A percentile compares a stretch with the other conserved stretches of the same genome.
These are phyloP conservation scores for Amanita rubescens DNA, from an alignment of 768 basidiomycete species.

Conservation along the genomic window DNA sequence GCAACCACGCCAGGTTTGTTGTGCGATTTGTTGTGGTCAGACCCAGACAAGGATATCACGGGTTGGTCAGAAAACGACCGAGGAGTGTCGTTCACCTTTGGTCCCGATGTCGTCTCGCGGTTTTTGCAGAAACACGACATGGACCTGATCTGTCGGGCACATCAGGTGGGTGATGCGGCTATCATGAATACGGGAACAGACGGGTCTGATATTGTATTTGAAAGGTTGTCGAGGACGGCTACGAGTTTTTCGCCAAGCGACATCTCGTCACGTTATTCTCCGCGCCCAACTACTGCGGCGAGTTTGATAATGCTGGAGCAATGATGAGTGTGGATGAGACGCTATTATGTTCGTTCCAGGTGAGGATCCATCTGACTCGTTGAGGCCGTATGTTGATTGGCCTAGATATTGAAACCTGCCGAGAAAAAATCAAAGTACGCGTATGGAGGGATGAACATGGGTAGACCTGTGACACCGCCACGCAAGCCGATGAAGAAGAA, in stretches of 20 bases:
- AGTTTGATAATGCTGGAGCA: constrained; percentile 98
- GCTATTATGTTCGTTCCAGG: constrained; percentile 96
- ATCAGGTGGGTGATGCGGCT: constrained; percentile 61
- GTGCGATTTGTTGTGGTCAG: constrained; percentile 97
- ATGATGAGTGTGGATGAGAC: constrained; percentile 99
- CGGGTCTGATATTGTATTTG: background rate
- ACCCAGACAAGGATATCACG: constrained; percentile 98
- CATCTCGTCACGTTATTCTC: constrained; percentile 96
- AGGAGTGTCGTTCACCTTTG: constrained; percentile 98
- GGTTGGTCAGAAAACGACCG: constrained; percentile 99
- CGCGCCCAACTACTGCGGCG: constrained; percentile 90
- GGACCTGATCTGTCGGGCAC: constrained; percentile 97
- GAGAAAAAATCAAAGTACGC: constrained; percentile 97
- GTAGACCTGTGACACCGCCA: constrained; percentile 88
- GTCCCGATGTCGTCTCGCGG: constrained; percentile 94
- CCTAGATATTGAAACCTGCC: constrained; percentile 93
- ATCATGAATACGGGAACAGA: background rate
- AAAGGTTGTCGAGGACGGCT: constrained; percentile 96
- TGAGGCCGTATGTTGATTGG: background rate
- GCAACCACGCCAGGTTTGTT: constrained; percentile 60
- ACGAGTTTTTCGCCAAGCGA: constrained; percentile 98
- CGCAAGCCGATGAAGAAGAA: constrained; percentile 94
- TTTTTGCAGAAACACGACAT: constrained; percentile 99
- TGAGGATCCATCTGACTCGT: constrained; percentile 23
- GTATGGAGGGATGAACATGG: constrained; percentile 81